Base-by-base conservation (phyloP, 768 basidiomycete genomes). In the Suillus weaverae region DNA sequence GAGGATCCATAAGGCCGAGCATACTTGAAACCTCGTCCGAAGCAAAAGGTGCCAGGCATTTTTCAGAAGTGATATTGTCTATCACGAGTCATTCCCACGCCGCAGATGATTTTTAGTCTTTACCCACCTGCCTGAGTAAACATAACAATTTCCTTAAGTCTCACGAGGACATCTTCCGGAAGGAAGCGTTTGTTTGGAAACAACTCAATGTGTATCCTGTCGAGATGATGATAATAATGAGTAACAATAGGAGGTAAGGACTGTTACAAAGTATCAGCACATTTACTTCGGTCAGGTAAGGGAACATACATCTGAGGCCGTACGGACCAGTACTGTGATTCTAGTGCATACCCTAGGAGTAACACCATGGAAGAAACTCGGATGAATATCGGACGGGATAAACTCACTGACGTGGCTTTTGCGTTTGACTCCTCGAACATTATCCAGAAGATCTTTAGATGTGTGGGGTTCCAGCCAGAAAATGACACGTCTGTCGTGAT, bases 41-140 rank as follows among this genome's bases (percentile, higher is more conserved):
- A 39, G 66, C 70, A 62, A 76, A 81, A 5, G 81, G 77, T 1
- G 77, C 70, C 0, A 80, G 81, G 2, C 80, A 81, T 36, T 72
- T 77, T 4, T 67, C 51, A 0, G 82, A 83, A 3, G 78, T 77
- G 50, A 81, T 74, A 4, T 68, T 62, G 70, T 84, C 83, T 84
- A 59, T 18, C 16, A 39, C 30, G 18, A 16, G 22, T 46, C 20
- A 62, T 14, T 50, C 32, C 4, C 7, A 53, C 4, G 51, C 9
- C 4, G 9, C 2, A 32, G 8, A 53, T 10, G 9, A 5, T 53
- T 10, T 18, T 32, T 20, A 1, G 20, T n/a, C 7, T 35, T 33
- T 4, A 44, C 64, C 46, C 39, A 64, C 65, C 66, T 35, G 57
- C 55, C 30, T 41, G 63, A 26, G 66, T 51, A 35, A 44, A 54